phyloP scores from a whole-genome alignment of 306 rosid species.

The Canavalia ensiformis region DNA sequence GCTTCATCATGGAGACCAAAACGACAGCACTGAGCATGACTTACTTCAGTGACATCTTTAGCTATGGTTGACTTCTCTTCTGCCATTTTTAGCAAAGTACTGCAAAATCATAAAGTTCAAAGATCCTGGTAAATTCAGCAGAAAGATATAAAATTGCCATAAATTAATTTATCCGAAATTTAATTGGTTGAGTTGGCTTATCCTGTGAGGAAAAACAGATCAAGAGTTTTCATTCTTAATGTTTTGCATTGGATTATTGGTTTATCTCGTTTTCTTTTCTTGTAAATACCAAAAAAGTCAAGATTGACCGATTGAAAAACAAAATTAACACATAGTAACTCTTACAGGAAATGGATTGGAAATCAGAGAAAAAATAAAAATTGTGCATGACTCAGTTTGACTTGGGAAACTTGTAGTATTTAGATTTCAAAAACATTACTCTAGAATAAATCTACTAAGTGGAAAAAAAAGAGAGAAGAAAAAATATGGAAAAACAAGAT shows the following conservation, averaged over 20 bases:
- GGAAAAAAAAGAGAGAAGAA: no score
- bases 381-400: neutral
- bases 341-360: neutral
- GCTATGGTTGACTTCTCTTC: conserved; percentile 77
- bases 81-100: conserved; percentile 67
- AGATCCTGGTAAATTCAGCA: neutral
- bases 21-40: conserved; percentile 35
- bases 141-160: conserved; percentile 17
- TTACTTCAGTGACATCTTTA: conserved; percentile 86
- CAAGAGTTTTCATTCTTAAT: neutral
- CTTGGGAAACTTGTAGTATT: neutral
- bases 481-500: neutral
- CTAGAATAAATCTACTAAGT: neutral
- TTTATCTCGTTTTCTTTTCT: neutral
- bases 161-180: neutral
- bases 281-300: neutral
- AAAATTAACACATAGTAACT: neutral
- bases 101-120: conserved; percentile 44
- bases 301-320: neutral
- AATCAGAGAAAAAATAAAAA: conserved; percentile 2
- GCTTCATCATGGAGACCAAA: conserved; percentile 11
- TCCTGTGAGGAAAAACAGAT: conserved; percentile 21
- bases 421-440: neutral
- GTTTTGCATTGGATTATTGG: neutral
- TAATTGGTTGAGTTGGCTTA: conserved; percentile 2